Percentiles rank a stretch among this genome's conserved stretches.
Conservation (phyloP, 75 land plant genomes). For the Picea glauca region DNA sequence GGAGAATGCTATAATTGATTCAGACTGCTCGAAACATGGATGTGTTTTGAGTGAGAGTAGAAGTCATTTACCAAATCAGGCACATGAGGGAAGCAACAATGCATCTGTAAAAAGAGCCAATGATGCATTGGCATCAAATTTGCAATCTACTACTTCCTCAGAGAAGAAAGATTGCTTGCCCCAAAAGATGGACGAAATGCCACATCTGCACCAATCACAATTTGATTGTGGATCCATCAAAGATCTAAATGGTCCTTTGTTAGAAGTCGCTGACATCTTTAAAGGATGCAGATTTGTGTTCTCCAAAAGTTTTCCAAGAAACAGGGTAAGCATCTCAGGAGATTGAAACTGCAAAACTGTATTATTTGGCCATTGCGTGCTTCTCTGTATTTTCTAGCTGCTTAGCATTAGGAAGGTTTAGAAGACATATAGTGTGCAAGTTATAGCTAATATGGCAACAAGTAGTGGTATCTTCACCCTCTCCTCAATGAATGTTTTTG, state of each 20-base stretch:
- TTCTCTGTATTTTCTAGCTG: neutral
- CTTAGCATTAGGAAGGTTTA: neutral
- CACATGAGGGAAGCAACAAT: neutral
- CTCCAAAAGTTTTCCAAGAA: slow-evolving; percentile 14
- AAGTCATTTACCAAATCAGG: neutral
- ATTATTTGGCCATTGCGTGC: neutral
- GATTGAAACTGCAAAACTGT: neutral
- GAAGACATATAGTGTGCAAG: neutral
- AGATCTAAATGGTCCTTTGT: neutral
- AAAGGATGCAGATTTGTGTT: slow-evolving; percentile 18
- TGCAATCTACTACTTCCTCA: neutral
- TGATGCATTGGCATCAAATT: neutral
- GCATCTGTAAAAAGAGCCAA: neutral
- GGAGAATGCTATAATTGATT: too few species aligned
- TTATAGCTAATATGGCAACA: neutral
- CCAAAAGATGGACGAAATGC: neutral
- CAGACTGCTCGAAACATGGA: neutral
- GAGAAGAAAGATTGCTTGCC: neutral
- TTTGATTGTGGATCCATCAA: neutral
- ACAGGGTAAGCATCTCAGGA: slow-evolving; percentile 12
- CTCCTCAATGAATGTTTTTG: neutral
- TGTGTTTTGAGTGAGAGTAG: neutral
- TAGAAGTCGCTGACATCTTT: neutral
- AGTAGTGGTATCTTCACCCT: neutral
- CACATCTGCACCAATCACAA: neutral